These are phyloP conservation scores for Theileria parva DNA, from an alignment of 169 alveolate species.

Conservation along the genomic window DNA sequence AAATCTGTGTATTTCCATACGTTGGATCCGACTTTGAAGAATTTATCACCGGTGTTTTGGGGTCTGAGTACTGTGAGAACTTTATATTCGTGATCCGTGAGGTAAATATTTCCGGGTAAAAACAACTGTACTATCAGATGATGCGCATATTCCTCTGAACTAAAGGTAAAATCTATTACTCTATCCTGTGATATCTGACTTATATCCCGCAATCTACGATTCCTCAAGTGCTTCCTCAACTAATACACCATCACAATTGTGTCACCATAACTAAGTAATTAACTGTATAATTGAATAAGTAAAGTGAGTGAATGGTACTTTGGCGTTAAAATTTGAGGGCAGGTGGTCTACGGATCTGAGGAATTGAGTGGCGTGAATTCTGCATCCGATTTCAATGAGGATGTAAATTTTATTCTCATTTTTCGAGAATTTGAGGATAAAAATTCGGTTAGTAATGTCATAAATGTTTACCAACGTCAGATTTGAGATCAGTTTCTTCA, in stretches of 20 bases:
- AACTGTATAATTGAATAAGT: neutral
- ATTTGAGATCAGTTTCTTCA: constrained; percentile 57
- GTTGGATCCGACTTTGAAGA: constrained; percentile 55
- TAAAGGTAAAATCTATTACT: constrained; percentile 88
- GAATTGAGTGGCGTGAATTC: constrained; percentile 77
- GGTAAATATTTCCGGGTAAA: constrained; percentile 89
- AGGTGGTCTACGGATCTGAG: constrained; percentile 68
- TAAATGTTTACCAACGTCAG: constrained; percentile 72
- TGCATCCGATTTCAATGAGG: constrained; percentile 71
- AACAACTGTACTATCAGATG: constrained; percentile 91
- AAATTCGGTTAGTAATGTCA: constrained; percentile 72
- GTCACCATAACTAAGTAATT: too few species aligned
- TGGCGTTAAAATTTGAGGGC: constrained; percentile 77
- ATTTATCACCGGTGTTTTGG: constrained; percentile 59
- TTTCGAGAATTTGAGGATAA: constrained; percentile 73
- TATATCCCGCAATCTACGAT: constrained; percentile 68
- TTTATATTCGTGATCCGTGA: constrained; percentile 87
- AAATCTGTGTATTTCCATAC: neutral
- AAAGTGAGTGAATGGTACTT: constrained; percentile 29
- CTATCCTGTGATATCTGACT: constrained; percentile 89
- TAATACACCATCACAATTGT: neutral
- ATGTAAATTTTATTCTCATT: constrained; percentile 73
- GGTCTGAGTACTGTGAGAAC: constrained; percentile 75
- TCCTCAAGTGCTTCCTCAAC: constrained; percentile 74
- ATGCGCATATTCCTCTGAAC: constrained; percentile 87